Evolutionary conservation across 495 filamentous ascomycete genomes (phyloP).

Genomic region (Hypoxylon intermedium): DNA sequence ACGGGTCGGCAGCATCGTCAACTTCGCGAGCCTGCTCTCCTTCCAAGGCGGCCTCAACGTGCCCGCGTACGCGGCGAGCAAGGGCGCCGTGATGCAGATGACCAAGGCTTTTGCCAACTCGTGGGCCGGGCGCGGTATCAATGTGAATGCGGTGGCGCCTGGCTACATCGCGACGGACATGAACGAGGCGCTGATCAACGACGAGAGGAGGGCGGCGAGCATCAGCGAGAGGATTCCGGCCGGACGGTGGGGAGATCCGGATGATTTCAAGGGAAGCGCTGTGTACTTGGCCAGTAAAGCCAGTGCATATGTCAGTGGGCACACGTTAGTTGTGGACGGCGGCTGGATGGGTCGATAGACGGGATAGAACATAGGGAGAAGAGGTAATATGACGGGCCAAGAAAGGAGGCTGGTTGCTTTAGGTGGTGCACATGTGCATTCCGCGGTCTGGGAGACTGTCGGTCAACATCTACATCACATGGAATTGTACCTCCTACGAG

Average conservation of each 20-base stretch:
- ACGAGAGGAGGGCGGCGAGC: conserved; percentile 69
- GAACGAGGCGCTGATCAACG: conserved; percentile 82
- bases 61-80: conserved; percentile 88
- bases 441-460: no score
- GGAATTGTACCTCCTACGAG: no score
- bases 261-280: conserved; percentile 86
- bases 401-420: no score
- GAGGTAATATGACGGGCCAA: no score
- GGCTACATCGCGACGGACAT: conserved; percentile 91
- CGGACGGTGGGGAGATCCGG: conserved; percentile 83
- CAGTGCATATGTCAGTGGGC: conserved; percentile 82
- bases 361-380: no score
- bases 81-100: conserved; percentile 84
- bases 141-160: conserved; percentile 80
- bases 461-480: no score
- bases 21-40: conserved; percentile 80
- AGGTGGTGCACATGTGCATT: no score
- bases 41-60: conserved; percentile 94
- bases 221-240: conserved; percentile 86
- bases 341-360: conserved; percentile 89
- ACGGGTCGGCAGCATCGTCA: conserved; percentile 78
- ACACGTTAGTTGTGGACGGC: conserved; percentile 83
- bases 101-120: conserved; percentile 90
- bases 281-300: conserved; percentile 80
- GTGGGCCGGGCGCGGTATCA: conserved; percentile 80